phyloP scores from a whole-genome alignment of 306 rosid genomes.

The Cyclanthera cordifolia region DNA sequence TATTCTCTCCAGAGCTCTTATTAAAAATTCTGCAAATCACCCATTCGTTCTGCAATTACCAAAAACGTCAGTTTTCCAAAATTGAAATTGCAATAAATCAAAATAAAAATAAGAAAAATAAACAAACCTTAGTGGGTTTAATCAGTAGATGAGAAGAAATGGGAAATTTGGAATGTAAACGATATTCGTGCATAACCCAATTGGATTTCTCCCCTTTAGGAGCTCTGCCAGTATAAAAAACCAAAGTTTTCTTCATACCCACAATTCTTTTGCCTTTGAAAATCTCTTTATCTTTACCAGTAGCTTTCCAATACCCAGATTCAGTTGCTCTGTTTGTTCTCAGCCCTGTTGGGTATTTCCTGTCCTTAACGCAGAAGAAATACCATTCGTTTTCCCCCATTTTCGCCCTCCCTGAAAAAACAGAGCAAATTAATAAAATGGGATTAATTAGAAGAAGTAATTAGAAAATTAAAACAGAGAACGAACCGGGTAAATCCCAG shows the following conservation, averaged over 20 bases:
- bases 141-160: not conserved
- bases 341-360: slow-evolving; percentile 12
- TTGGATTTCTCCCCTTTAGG: slow-evolving; percentile 15
- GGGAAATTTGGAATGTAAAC: not conserved
- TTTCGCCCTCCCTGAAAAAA: slow-evolving; percentile 11
- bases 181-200: slow-evolving; percentile 18
- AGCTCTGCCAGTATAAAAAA: slow-evolving; percentile 13
- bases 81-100: not conserved
- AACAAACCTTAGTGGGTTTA: not conserved
- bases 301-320: slow-evolving; percentile 15
- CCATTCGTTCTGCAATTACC: slow-evolving; percentile 5
- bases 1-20: not conserved
- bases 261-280: not conserved
- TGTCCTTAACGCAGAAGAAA: slow-evolving; percentile 6
- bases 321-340: slow-evolving; percentile 10
- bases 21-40: slow-evolving; percentile 8
- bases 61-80: no score
- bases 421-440: no score
- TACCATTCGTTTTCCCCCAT: slow-evolving; percentile 19
- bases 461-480: no score
- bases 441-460: no score
- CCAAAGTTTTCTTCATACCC: slow-evolving; percentile 19
- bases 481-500: slow-evolving; percentile 8
- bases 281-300: slow-evolving; percentile 14
- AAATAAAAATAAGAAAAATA: not conserved